phyloP scores from a whole-genome alignment of 2,329 filamentous ascomycete genomes.

The Cordyceps cicadae region DNA sequence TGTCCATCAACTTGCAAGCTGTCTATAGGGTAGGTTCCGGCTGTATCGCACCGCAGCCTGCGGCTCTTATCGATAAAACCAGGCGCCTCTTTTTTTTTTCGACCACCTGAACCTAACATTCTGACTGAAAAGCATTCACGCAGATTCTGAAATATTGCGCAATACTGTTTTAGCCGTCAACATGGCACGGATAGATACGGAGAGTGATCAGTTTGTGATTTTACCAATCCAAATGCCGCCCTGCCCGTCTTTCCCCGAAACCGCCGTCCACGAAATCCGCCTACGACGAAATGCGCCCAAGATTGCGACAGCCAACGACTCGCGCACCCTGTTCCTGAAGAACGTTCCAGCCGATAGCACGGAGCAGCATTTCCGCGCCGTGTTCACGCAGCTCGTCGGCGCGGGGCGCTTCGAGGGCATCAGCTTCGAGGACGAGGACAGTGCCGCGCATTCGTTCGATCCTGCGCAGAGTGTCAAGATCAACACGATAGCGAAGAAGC shows the following conservation, averaged over 20 bases:
- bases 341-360: slow-evolving; percentile 84
- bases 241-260: slow-evolving; percentile 51
- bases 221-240: slow-evolving; percentile 61
- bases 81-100: not conserved
- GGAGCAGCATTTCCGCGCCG: slow-evolving; percentile 61
- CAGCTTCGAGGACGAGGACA: slow-evolving; percentile 58
- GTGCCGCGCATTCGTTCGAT: slow-evolving; percentile 29
- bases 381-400: slow-evolving; percentile 69
- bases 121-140: not conserved
- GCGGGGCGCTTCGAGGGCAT: slow-evolving; percentile 72
- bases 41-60: not conserved
- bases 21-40: no score
- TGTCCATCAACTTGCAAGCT: no score
- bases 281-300: slow-evolving; percentile 76
- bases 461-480: slow-evolving; percentile 39
- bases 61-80: slow-evolving; percentile 5
- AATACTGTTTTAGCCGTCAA: not conserved
- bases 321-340: slow-evolving; percentile 79
- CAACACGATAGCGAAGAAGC: slow-evolving; percentile 32
- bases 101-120: not conserved
- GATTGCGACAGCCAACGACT: slow-evolving; percentile 62
- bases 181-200: slow-evolving; percentile 23
- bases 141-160: not conserved
- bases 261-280: slow-evolving; percentile 75
- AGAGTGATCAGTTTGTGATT: slow-evolving; percentile 52